Base-by-base conservation (phyloP, 805 yeast genomes). In the Saccharomycopsis schoenii region DNA sequence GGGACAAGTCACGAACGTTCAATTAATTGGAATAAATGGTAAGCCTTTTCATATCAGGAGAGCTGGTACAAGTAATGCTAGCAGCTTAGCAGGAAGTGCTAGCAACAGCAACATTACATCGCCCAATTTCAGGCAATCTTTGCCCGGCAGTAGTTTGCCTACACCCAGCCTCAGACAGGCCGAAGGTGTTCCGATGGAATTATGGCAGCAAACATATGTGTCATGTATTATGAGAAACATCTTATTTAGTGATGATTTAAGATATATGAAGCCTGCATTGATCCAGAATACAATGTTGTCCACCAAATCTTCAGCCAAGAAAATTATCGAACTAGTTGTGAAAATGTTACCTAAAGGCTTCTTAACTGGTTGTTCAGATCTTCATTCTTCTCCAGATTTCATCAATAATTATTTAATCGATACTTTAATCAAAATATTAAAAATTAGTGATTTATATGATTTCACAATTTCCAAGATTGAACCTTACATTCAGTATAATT, bases 121-220 rank as follows among this genome's bases (percentile, higher is more conserved):
- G 4, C 52, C 51, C 11, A 21, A 39, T 43, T 25, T 59, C 43
- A 55, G 55, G 11, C 60, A 50, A 39, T 39, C 50, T 11, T 14
- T 47, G 34, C 43, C 55, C 9, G 50, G 24, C n/a, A 39, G 51
- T 34, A 24, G 15, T 39, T 39, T 21, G 47, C 47, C 36, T 2
- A 52, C 42, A 6, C 25, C 36, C 19, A 24, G 17, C 19, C 56
- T 14, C 17, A 21, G 52, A 47, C 52, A 41, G 1, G 51, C 64
- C 64, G 62, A 69, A 62, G 73, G 80, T 19, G 68, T 80, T 5
- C 41, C 62, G 15, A 71, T 69, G 2, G 64, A 68, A 2, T 47
- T 80, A 37, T 86, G 92, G 92, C 76, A 75, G 12, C 91, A 86
- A 67, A 71, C 85, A 1, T 81, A 78, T 61, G 85, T 83, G 1